These are phyloP conservation scores for Penicillium sp. DNA, from an alignment of 2,329 filamentous ascomycete species.

Conservation along the genomic window DNA sequence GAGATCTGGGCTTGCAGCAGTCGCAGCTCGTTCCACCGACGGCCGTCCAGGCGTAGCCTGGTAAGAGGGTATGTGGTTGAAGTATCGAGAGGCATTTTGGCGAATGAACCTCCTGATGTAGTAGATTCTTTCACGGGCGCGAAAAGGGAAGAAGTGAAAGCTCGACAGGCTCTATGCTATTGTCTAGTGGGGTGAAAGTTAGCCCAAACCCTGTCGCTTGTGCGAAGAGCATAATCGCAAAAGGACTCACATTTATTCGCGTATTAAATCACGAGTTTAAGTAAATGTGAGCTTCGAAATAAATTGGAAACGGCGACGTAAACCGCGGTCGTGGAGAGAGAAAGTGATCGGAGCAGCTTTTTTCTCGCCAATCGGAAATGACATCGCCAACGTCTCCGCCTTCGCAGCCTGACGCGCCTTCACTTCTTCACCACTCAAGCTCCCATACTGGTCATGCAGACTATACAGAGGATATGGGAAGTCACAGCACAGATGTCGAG, in stretches of 20 bases:
- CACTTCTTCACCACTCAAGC: neutral
- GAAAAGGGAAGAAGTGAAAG: conserved; percentile 1
- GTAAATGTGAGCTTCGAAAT: neutral
- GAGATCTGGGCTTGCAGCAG: conserved; percentile 82
- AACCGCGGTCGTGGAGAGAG: conserved; percentile 4
- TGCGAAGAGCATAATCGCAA: neutral
- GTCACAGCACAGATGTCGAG: conserved; percentile 17
- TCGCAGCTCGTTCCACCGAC: conserved; percentile 95
- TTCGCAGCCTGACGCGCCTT: conserved; percentile 12
- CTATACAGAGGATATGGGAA: conserved; percentile 17
- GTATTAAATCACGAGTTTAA: too few relatives aligned
- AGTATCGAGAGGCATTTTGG: conserved; percentile 83
- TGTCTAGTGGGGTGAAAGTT: conserved; percentile 4
- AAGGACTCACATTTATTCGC: neutral
- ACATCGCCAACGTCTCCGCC: conserved; percentile 27
- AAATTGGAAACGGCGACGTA: conserved; percentile 3
- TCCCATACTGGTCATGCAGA: neutral
- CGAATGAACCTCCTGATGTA: neutral
- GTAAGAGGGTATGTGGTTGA: conserved; percentile 85
- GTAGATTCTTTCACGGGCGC: neutral
- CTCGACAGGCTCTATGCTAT: conserved; percentile 3
- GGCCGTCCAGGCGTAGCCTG: conserved; percentile 73
- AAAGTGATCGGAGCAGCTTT: conserved; percentile 9
- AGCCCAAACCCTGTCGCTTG: neutral
- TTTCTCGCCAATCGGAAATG: conserved; percentile 20